Conservation (phyloP, 768 basidiomycete species). For the Leucocoprinus birnbaumii region DNA sequence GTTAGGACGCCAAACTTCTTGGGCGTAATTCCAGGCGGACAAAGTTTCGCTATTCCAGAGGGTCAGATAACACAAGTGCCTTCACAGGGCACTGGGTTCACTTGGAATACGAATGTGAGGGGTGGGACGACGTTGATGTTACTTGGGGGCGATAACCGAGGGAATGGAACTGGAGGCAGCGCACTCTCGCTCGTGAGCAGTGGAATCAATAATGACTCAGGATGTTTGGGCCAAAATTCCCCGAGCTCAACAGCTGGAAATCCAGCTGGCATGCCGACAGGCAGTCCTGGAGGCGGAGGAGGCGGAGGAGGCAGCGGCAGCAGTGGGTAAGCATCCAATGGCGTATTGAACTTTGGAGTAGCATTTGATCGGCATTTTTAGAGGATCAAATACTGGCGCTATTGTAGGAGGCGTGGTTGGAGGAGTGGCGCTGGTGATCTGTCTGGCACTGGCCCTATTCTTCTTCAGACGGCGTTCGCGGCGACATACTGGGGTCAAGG, state of each 20-base stretch:
- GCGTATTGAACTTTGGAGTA: not conserved
- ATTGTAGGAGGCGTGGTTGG: slow-evolving; percentile 55
- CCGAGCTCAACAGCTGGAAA: slow-evolving; percentile 77
- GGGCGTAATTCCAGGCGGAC: slow-evolving; percentile 77
- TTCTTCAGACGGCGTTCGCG: slow-evolving; percentile 47
- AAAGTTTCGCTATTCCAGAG: slow-evolving; percentile 65
- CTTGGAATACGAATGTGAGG: slow-evolving; percentile 63
- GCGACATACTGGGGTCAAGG: slow-evolving; percentile 36
- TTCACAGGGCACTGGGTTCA: slow-evolving; percentile 58
- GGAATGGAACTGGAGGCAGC: slow-evolving; percentile 70
- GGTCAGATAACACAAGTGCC: slow-evolving; percentile 40
- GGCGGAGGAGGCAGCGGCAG: slow-evolving; percentile 27
- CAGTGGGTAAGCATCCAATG: slow-evolving; percentile 12
- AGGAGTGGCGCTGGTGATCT: slow-evolving; percentile 43
- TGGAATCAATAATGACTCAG: slow-evolving; percentile 44
- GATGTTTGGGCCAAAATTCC: slow-evolving; percentile 56
- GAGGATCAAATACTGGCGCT: slow-evolving; percentile 37
- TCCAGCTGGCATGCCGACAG: slow-evolving; percentile 61
- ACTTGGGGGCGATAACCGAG: slow-evolving; percentile 64
- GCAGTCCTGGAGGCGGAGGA: slow-evolving; percentile 55
- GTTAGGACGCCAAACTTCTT: slow-evolving; percentile 57
- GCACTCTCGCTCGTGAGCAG: slow-evolving; percentile 49
- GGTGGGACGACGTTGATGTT: slow-evolving; percentile 65
- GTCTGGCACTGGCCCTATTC: slow-evolving; percentile 41
- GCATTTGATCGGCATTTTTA: not conserved